phyloP scores from a whole-genome alignment of 139 green algal genomes.

The Chlorella sp. region DNA sequence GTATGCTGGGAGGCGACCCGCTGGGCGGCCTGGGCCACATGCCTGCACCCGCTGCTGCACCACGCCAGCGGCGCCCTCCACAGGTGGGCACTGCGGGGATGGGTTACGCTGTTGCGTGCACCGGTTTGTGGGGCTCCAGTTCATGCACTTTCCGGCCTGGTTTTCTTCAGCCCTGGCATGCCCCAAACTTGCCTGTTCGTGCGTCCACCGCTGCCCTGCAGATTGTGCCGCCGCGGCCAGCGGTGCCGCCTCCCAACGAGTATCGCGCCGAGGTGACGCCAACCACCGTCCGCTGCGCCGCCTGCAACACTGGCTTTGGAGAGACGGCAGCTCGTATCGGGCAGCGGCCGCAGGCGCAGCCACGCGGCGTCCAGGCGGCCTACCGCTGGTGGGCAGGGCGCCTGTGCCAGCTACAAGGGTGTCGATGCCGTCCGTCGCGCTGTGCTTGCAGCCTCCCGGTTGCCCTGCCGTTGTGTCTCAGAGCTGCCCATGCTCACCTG shows the following conservation, averaged over 20 bases:
- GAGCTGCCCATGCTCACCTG: too few relatives aligned
- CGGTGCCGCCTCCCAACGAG: not conserved
- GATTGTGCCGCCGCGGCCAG: not conserved
- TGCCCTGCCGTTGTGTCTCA: too few relatives aligned
- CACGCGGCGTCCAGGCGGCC: not conserved
- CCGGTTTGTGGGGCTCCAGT: too few relatives aligned
- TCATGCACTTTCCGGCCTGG: too few relatives aligned
- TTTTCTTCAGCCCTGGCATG: too few relatives aligned
- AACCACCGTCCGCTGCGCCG: not conserved
- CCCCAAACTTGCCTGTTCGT: not conserved
- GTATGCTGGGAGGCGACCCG: not conserved
- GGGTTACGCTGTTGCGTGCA: too few relatives aligned
- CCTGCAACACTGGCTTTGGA: not conserved
- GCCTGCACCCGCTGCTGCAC: not conserved
- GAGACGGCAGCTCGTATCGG: slow-evolving; percentile 2
- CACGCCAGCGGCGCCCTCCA: not conserved
- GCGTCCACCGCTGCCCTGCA: not conserved
- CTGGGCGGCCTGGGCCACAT: not conserved
- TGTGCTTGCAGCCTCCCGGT: too few relatives aligned
- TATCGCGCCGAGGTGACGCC: not conserved
- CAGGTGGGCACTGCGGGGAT: not conserved
- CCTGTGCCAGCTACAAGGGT: too few relatives aligned
- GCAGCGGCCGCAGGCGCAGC: not conserved
- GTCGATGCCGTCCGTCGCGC: too few relatives aligned
- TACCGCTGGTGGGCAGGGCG: not conserved